phyloP scores from a whole-genome alignment of 2,329 filamentous ascomycete genomes.

The Alternaria triticimaculans region DNA sequence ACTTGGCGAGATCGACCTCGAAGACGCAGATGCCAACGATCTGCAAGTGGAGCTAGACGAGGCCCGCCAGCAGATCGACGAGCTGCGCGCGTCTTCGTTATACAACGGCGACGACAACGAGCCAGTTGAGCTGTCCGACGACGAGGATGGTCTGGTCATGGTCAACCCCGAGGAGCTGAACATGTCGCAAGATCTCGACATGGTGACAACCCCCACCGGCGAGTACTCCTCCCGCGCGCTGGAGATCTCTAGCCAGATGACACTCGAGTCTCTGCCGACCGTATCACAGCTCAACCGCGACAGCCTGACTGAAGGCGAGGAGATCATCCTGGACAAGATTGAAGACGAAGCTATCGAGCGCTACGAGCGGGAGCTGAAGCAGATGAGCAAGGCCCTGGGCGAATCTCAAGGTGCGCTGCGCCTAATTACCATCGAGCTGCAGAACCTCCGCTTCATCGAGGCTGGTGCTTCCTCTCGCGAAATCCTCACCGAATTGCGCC shows the following conservation, averaged over 20 bases:
- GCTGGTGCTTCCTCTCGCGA: constrained; percentile 38
- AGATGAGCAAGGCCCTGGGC: constrained; percentile 47
- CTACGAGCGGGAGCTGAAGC: constrained; percentile 50
- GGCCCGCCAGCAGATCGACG: constrained; percentile 44
- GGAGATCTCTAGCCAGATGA: constrained; percentile 39
- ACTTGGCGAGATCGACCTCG: constrained; percentile 48
- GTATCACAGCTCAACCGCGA: constrained; percentile 38
- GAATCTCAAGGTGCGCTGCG: constrained; percentile 51
- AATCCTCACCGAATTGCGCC: constrained; percentile 51
- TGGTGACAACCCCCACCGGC: constrained; percentile 35
- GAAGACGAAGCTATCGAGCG: constrained; percentile 46
- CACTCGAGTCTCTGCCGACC: constrained; percentile 31
- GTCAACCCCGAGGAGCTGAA: constrained; percentile 45
- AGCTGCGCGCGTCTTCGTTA: constrained; percentile 39
- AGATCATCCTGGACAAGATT: constrained; percentile 31
- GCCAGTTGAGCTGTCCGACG: constrained; percentile 28
- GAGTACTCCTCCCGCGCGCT: constrained; percentile 38
- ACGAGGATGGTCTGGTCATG: constrained; percentile 42
- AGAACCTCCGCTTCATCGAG: constrained; percentile 51
- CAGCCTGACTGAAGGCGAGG: constrained; percentile 30
- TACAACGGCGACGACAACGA: constrained; percentile 39
- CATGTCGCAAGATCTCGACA: constrained; percentile 37
- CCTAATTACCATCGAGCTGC: constrained; percentile 53
- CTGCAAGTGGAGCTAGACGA: constrained; percentile 45
- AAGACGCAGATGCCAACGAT: constrained; percentile 43